Evolutionary conservation across 345 rosid genomes (phyloP).

Genomic region (Dimocarpus longan): DNA sequence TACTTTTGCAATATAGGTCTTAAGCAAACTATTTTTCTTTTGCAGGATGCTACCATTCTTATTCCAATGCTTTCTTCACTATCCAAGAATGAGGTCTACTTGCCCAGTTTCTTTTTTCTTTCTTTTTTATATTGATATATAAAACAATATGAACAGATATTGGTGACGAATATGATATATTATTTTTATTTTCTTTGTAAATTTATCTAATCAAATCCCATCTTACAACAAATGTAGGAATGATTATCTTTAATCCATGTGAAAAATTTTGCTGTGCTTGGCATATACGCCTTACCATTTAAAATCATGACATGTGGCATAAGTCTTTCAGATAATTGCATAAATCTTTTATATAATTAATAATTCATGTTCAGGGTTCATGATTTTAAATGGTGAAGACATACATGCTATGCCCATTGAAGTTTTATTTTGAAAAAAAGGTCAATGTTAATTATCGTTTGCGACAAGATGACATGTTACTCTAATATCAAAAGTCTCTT

Average conservation of each 20-base stretch:
- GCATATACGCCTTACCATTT: too few relatives aligned
- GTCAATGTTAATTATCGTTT: neutral
- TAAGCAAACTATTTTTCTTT: constrained; percentile 22
- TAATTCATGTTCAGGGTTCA: too few relatives aligned
- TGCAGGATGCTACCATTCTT: constrained; percentile 94
- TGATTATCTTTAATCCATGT: neutral
- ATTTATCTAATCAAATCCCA: neutral
- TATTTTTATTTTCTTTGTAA: neutral
- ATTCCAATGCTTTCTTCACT: constrained; percentile 94
- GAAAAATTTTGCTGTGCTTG: too few relatives aligned
- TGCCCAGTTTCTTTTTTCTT: constrained; percentile 12
- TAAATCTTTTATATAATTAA: too few relatives aligned
- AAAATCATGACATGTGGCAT: too few relatives aligned
- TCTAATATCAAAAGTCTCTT: neutral
- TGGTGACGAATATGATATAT: constrained; percentile 1
- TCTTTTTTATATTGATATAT: constrained; percentile 7
- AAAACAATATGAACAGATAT: neutral
- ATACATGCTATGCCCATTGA: too few relatives aligned
- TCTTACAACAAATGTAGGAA: neutral
- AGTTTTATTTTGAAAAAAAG: too few relatives aligned
- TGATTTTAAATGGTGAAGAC: too few relatives aligned
- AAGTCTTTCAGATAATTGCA: too few relatives aligned
- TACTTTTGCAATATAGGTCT: constrained; percentile 20
- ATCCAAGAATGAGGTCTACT: constrained; percentile 82
- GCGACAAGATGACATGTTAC: neutral